A percentile compares a stretch with the other conserved stretches of the same genome.
These are phyloP conservation scores for Pinguiococcus pyrenoidosus DNA, from an alignment of 108 stramenopile genomes.

Conservation along the genomic window DNA sequence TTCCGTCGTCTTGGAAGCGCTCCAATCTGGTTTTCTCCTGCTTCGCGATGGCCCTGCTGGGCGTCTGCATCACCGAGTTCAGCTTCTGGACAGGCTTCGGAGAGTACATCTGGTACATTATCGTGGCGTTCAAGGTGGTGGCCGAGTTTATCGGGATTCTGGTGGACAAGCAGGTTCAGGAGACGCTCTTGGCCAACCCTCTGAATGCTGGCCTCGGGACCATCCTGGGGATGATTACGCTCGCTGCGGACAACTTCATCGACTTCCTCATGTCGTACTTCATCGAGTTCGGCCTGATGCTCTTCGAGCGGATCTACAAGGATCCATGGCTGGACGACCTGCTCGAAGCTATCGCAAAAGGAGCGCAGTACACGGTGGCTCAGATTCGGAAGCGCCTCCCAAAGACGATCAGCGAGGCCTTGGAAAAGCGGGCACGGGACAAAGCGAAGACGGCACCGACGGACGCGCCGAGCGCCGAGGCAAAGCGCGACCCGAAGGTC, in stretches of 20 bases:
- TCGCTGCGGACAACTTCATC: constrained; percentile 59
- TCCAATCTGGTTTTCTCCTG: constrained; percentile 49
- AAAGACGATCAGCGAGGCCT: not conserved
- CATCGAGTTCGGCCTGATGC: constrained; percentile 56
- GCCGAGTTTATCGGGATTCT: constrained; percentile 38
- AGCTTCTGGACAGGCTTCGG: constrained; percentile 60
- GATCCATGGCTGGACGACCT: constrained; percentile 41
- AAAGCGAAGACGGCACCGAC: no score
- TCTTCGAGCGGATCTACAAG: constrained; percentile 48
- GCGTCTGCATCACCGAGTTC: constrained; percentile 53
- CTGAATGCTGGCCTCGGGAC: constrained; percentile 49
- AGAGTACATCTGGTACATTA: constrained; percentile 56
- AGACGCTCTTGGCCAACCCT: constrained; percentile 54
- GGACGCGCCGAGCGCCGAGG: no score
- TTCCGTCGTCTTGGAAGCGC: constrained; percentile 30
- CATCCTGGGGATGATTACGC: constrained; percentile 42
- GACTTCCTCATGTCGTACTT: constrained; percentile 62
- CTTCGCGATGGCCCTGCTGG: constrained; percentile 48
- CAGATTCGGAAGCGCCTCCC: not conserved
- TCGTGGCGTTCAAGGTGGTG: constrained; percentile 51
- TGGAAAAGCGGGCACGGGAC: not conserved
- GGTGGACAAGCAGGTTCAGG: constrained; percentile 51
- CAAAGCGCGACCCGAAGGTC: no score
- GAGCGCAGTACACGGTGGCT: constrained; percentile 11
- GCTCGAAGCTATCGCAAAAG: no score